phyloP scores from a whole-genome alignment of 2,329 filamentous ascomycete genomes.

The Aaosphaeria pasadenensis region DNA sequence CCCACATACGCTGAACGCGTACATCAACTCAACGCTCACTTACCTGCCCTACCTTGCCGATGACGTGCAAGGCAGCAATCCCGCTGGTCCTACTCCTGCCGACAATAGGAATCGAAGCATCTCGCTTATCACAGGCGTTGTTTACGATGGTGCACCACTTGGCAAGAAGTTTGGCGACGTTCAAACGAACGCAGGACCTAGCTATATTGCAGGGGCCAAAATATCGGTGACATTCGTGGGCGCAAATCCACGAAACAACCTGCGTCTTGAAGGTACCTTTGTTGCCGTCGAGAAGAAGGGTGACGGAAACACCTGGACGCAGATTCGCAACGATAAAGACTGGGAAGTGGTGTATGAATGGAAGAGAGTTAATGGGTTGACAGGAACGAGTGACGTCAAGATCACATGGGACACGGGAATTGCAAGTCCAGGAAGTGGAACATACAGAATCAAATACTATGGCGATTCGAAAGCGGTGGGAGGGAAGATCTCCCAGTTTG shows the following conservation, averaged over 20 bases:
- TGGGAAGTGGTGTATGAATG: constrained; percentile 83
- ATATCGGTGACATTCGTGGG: constrained; percentile 73
- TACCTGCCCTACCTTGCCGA: constrained; percentile 65
- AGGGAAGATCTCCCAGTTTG: constrained; percentile 61
- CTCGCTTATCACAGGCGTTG: constrained; percentile 76
- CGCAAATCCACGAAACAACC: constrained; percentile 86
- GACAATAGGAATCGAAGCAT: constrained; percentile 75
- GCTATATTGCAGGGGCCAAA: constrained; percentile 59
- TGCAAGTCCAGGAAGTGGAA: constrained; percentile 51
- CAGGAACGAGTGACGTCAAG: constrained; percentile 75
- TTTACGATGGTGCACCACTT: constrained; percentile 66
- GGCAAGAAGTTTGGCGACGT: constrained; percentile 71
- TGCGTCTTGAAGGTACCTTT: constrained; percentile 74
- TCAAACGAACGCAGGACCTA: constrained; percentile 50
- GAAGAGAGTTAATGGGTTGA: constrained; percentile 65
- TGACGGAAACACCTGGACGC: constrained; percentile 56
- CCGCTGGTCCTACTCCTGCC: constrained; percentile 64
- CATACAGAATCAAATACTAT: constrained; percentile 78
- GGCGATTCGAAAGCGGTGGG: constrained; percentile 73
- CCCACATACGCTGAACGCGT: constrained; percentile 75
- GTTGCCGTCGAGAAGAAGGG: constrained; percentile 68
- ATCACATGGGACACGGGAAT: constrained; percentile 73
- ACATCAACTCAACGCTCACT: constrained; percentile 79
- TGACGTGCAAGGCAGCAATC: constrained; percentile 22
- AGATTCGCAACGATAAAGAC: constrained; percentile 70